A percentile compares a stretch with the other conserved stretches of the same genome.
phyloP scores from a whole-genome alignment of 225 moss, liverwort and hornwort species.

The Ulota crispa region DNA sequence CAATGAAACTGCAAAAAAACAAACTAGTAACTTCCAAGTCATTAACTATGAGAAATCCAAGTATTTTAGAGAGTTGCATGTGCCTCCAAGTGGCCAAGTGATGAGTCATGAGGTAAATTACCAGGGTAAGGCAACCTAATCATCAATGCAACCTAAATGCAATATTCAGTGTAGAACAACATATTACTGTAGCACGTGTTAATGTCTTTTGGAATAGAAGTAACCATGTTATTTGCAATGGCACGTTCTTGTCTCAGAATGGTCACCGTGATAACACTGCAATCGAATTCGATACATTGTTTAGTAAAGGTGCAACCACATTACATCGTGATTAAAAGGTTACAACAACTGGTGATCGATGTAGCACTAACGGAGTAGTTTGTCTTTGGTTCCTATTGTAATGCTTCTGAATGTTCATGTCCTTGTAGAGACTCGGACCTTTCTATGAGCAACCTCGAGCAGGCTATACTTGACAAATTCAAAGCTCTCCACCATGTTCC shows the following conservation, averaged over 20 bases:
- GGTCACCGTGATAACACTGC: not conserved
- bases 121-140: too few species aligned
- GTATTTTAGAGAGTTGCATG: too few species aligned
- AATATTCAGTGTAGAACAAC: not conserved
- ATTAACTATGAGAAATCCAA: too few species aligned
- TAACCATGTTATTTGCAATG: not conserved
- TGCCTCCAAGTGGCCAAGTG: too few species aligned
- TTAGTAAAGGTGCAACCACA: not conserved
- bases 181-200: not conserved
- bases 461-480: conserved; percentile 67
- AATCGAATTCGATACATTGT: not conserved
- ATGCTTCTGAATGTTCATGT: conserved; percentile 11
- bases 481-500: conserved; percentile 64
- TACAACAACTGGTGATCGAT: not conserved
- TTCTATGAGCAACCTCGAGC: conserved; percentile 50
- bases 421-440: conserved; percentile 58
- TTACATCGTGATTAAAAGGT: conserved; percentile 1
- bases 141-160: too few species aligned
- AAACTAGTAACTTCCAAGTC: too few species aligned
- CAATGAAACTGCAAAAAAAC: too few species aligned
- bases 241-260: not conserved
- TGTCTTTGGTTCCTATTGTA: not conserved
- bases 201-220: not conserved
- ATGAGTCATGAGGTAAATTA: too few species aligned
- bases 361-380: not conserved